Evolutionary conservation across 306 rosid species (phyloP).

Genomic region (Begonia peltatifolia): DNA sequence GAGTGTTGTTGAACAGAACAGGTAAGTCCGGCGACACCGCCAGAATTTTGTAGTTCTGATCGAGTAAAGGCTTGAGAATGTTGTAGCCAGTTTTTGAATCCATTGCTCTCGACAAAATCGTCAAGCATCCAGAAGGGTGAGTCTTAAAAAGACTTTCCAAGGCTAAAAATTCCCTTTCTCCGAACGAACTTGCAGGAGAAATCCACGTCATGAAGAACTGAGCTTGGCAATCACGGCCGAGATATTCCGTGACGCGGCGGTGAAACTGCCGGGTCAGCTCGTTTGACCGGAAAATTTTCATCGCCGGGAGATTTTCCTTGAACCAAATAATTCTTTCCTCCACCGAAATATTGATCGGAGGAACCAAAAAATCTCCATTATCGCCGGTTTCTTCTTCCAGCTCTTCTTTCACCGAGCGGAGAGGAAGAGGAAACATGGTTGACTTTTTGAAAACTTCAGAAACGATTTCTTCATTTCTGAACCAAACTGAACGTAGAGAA

Average conservation of each 20-base stretch:
- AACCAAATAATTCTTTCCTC: constrained; percentile 49
- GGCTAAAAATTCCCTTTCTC: constrained; percentile 1
- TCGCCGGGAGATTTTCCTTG: constrained; percentile 16
- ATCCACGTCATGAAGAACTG: constrained; percentile 66
- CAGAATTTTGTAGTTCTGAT: constrained; percentile 39
- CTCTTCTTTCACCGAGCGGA: background rate
- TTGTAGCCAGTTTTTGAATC: constrained; percentile 31
- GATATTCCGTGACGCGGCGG: constrained; percentile 24
- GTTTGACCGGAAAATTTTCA: constrained; percentile 39
- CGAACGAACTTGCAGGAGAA: constrained; percentile 28
- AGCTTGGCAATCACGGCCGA: constrained; percentile 26
- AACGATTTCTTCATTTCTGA: constrained; percentile 1
- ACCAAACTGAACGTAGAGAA: constrained; percentile 7
- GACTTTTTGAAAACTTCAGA: background rate
- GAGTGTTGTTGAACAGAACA: constrained; percentile 41
- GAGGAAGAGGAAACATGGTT: background rate
- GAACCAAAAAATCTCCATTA: constrained; percentile 7
- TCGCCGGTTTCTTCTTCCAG: background rate
- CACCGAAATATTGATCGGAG: constrained; percentile 23
- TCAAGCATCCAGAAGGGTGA: background rate
- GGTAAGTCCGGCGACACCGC: constrained; percentile 56
- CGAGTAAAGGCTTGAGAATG: constrained; percentile 45
- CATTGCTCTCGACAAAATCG: constrained; percentile 35
- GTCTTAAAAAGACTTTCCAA: constrained; percentile 19
- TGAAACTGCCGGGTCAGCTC: constrained; percentile 22